These are phyloP conservation scores for Skeletonema grethae DNA, from an alignment of 108 stramenopile species.

Conservation along the genomic window DNA sequence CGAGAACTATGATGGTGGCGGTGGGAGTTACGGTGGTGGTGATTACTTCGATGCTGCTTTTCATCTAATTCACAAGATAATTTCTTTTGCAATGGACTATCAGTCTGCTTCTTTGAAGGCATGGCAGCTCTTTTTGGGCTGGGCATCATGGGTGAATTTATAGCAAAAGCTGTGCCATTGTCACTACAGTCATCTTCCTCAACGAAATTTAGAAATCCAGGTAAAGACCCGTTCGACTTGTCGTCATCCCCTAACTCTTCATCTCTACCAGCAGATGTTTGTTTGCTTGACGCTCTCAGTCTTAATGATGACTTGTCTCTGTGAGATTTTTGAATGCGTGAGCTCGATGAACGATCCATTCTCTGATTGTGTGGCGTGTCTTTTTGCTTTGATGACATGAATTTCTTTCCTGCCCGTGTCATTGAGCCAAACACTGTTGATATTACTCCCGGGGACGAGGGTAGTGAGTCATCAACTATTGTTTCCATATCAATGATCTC, in stretches of 20 bases:
- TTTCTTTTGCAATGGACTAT: not conserved
- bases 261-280: not conserved
- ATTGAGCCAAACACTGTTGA: not conserved
- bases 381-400: not conserved
- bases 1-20: not conserved
- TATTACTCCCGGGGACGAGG: not conserved
- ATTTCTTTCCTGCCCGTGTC: not conserved
- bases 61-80: not conserved
- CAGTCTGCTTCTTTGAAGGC: not conserved
- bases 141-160: not conserved
- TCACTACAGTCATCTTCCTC: not conserved
- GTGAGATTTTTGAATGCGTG: not conserved
- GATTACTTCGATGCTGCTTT: not conserved
- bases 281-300: not conserved
- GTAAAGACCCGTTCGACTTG: not conserved
- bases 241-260: not conserved
- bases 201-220: not conserved
- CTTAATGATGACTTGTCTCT: slow-evolving; percentile 2
- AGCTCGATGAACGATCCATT: not conserved
- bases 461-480: not conserved
- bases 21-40: not conserved
- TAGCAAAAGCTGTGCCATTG: not conserved
- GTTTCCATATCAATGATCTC: slow-evolving; percentile 2
- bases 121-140: not conserved
- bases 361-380: not conserved